These are phyloP conservation scores for Cyberlindnera galapagoensis DNA, from an alignment of 805 yeast genomes.

Conservation along the genomic window DNA sequence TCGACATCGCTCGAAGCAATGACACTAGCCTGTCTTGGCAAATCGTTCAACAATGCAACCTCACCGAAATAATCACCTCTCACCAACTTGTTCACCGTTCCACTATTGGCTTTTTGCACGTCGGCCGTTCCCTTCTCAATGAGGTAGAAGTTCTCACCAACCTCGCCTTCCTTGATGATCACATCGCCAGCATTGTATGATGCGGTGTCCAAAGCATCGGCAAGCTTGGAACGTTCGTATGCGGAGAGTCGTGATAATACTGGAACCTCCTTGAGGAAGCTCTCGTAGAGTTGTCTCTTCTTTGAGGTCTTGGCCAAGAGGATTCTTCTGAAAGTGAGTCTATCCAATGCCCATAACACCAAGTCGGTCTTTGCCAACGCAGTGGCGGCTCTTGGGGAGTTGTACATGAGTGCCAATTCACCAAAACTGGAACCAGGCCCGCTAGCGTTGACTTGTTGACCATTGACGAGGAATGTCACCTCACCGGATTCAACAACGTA, in stretches of 20 bases:
- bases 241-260: conserved; percentile 65
- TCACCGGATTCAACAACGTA: conserved; percentile 80
- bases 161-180: conserved; percentile 82
- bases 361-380: conserved; percentile 68
- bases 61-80: conserved; percentile 97
- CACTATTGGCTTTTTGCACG: conserved; percentile 55
- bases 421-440: conserved; percentile 91
- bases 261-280: conserved; percentile 80
- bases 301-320: conserved; percentile 84
- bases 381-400: conserved; percentile 96
- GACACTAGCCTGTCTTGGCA: conserved; percentile 93
- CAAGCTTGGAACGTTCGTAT: conserved; percentile 84
- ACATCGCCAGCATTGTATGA: conserved; percentile 61
- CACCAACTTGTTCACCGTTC: conserved; percentile 50
- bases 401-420: conserved; percentile 95
- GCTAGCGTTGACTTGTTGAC: conserved; percentile 59
- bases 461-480: conserved; percentile 73
- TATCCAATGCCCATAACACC: conserved; percentile 87
- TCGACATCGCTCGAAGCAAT: conserved; percentile 67
- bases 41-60: conserved; percentile 83
- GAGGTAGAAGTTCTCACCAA: conserved; percentile 67
- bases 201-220: conserved; percentile 88
- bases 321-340: conserved; percentile 88
- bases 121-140: conserved; percentile 80
- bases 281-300: conserved; percentile 87